Conservation (phyloP, 768 basidiomycete species). For the Hygrocybe coccinea region DNA sequence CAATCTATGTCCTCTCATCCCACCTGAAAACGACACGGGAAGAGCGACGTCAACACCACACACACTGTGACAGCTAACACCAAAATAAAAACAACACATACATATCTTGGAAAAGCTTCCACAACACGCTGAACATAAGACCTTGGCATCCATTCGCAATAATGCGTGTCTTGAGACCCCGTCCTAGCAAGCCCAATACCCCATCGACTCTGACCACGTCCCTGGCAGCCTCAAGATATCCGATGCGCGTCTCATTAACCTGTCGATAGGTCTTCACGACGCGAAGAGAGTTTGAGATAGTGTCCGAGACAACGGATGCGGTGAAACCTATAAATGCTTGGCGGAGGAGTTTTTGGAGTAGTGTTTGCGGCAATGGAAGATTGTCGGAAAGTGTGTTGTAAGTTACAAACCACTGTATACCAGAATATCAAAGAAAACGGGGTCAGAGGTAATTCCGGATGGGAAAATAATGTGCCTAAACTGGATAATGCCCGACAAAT, state of each 20-base stretch:
- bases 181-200: conserved; percentile 72
- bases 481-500: conserved; percentile 88
- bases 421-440: neutral
- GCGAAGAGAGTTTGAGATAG: conserved; percentile 79
- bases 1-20: too few relatives aligned
- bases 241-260: conserved; percentile 75
- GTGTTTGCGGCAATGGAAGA: conserved; percentile 53
- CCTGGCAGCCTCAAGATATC: conserved; percentile 72
- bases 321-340: conserved; percentile 90
- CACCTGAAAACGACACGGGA: too few relatives aligned
- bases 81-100: conserved; percentile 39
- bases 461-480: conserved; percentile 28
- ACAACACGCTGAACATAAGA: conserved; percentile 84
- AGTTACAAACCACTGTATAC: conserved; percentile 70
- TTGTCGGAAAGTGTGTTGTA: conserved; percentile 73
- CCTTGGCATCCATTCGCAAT: conserved; percentile 90
- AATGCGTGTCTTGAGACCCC: conserved; percentile 86
- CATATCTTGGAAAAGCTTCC: conserved; percentile 89
- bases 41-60: too few relatives aligned
- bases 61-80: too few relatives aligned
- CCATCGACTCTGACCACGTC: conserved; percentile 76
- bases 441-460: neutral
- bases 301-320: conserved; percentile 83
- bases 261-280: conserved; percentile 97
- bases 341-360: conserved; percentile 59